phyloP scores from a whole-genome alignment of 257 asterid species.

The Capsicum pubescens region DNA sequence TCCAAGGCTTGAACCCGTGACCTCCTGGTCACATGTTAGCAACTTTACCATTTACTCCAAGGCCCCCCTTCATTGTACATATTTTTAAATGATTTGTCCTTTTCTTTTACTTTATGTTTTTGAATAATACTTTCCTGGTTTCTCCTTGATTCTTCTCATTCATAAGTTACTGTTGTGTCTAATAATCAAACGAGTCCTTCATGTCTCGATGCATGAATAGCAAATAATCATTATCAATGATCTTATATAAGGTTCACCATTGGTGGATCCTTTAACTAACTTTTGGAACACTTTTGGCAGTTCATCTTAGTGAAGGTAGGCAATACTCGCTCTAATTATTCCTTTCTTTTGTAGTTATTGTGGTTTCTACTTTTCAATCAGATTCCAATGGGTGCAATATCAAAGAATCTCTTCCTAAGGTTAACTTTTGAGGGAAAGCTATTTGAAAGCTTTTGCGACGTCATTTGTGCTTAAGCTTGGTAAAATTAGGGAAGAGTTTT shows the following conservation, averaged over 20 bases:
- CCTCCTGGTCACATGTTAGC: too few relatives aligned
- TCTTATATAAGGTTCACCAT: constrained; percentile 13
- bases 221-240: constrained; percentile 14
- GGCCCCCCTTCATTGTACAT: neutral
- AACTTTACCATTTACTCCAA: too few relatives aligned
- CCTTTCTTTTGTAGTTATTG: constrained; percentile 9
- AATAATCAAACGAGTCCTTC: neutral
- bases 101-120: neutral
- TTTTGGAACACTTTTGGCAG: constrained; percentile 22
- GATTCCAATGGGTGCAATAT: constrained; percentile 1
- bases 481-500: constrained; percentile 14
- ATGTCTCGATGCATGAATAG: neutral
- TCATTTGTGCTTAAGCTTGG: constrained; percentile 2
- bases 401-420: neutral
- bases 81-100: neutral
- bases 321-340: neutral
- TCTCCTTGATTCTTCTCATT: constrained; percentile 7
- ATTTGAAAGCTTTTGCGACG: neutral
- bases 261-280: constrained; percentile 6
- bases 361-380: constrained; percentile 12
- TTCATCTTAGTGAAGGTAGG: neutral
- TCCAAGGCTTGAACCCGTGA: too few relatives aligned
- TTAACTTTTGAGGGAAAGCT: constrained; percentile 16
- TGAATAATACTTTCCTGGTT: neutral
- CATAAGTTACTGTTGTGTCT: constrained; percentile 1